Base-by-base conservation (phyloP, 257 asterid species). In the Galeopsis tetrahit region DNA sequence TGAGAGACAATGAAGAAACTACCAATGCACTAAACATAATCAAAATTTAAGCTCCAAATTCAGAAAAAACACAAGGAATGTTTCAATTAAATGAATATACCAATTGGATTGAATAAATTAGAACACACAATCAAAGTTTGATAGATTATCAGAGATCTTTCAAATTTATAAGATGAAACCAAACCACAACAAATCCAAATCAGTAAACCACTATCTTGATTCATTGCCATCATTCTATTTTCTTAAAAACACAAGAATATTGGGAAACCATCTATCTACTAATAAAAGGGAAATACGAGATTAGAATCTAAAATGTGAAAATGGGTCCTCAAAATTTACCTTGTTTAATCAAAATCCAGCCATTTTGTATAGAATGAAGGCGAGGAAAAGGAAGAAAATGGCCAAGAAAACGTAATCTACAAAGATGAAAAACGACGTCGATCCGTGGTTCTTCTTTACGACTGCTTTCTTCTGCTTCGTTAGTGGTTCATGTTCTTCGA, bases 341-440 rank as follows among this genome's bases (percentile, higher is more conserved):
- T 75, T 21, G 3, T 6, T 32, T 71, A 74, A 79, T 85, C 81
- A 88, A 77, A 88, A 78, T 13, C 89, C 95, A 59, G 79, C 51
- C 76, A 88, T 62, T 75, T 84, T 88, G 86, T 52, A 77, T 68
- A 90, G 84, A 60, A 90, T 65, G 86, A 79, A 90, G 78, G 71
- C 53, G 73, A 90, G 92, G 78, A 90, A 88, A 56, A 84, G 74
- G 78, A 88, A 83, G 88, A 90, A 90, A n/a, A 84, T 81, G 76
- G 57, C 73, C 78, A 90, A 74, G 83, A 88, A 88, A 77, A 90
- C 78, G 80, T 80, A 85, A 78, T 85, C 90, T 46, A 80, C 68
- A 28, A 85, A 80, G 10, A 80, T 70, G 73, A 85, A 85, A 49
- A 85, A 71, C 10, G 78, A 3, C 11, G 82, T 53, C 36, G 90